phyloP scores from a whole-genome alignment of 2,329 filamentous ascomycete genomes.

The Xylaria sp. region DNA sequence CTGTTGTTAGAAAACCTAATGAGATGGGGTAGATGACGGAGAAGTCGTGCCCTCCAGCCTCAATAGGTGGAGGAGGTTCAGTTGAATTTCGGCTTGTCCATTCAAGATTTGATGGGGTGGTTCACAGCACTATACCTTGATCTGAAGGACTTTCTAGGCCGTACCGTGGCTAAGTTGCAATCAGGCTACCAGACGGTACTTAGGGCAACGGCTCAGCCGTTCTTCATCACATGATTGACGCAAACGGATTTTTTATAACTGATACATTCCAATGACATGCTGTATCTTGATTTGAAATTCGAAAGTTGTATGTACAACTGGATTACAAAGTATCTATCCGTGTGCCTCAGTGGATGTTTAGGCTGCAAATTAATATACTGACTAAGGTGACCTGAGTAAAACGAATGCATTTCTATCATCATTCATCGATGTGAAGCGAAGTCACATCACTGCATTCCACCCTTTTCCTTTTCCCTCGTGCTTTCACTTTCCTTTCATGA shows the following conservation, averaged over 20 bases:
- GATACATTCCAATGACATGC: slow-evolving; percentile 4
- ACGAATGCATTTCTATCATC: slow-evolving; percentile 21
- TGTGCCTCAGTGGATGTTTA: slow-evolving; percentile 4
- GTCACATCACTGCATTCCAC: slow-evolving; percentile 11
- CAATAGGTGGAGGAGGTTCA: not conserved
- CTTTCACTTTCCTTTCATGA: slow-evolving; percentile 11
- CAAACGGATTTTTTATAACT: slow-evolving; percentile 1
- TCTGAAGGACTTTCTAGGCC: slow-evolving; percentile 7
- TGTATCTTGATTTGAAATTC: slow-evolving; percentile 23
- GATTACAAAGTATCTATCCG: slow-evolving; percentile 25
- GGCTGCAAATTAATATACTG: slow-evolving; percentile 21
- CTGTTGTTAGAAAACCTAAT: slow-evolving; percentile 8
- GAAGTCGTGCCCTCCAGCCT: slow-evolving; percentile 1
- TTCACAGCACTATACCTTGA: not conserved
- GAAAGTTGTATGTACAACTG: slow-evolving; percentile 22
- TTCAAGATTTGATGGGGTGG: not conserved
- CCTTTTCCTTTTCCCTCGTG: not conserved
- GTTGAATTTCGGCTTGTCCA: slow-evolving; percentile 10
- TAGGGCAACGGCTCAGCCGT: slow-evolving; percentile 10
- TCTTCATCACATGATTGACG: not conserved
- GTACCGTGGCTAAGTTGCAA: slow-evolving; percentile 20
- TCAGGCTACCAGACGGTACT: slow-evolving; percentile 14
- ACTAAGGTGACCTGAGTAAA: slow-evolving; percentile 4
- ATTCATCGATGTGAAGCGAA: slow-evolving; percentile 30
- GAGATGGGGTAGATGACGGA: not conserved